Conservation (phyloP, 768 basidiomycete genomes). For the Termitomyces sp. region DNA sequence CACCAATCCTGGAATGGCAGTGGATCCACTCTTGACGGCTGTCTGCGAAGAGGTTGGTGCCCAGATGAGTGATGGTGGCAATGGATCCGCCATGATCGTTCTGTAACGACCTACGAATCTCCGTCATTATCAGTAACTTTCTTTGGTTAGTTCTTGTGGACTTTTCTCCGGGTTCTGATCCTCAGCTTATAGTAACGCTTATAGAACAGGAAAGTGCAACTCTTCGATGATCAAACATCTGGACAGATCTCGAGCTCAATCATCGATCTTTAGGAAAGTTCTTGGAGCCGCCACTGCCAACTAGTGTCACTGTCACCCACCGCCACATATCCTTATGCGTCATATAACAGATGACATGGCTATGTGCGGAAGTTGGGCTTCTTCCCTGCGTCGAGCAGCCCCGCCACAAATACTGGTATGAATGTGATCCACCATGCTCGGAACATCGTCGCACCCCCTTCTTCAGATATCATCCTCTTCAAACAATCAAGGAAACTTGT, state of each 20-base stretch:
- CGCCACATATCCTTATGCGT: neutral
- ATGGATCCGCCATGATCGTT: slow-evolving; percentile 7
- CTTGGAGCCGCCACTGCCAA: neutral
- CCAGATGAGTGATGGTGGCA: slow-evolving; percentile 7
- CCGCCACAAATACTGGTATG: slow-evolving; percentile 4
- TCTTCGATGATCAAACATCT: neutral
- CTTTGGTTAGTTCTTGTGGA: neutral
- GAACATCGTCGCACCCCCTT: slow-evolving; percentile 65
- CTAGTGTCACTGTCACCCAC: neutral
- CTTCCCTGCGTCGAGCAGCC: neutral
- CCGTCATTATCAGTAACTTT: neutral
- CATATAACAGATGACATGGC: neutral
- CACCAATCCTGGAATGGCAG: neutral
- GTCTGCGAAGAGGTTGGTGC: slow-evolving; percentile 6
- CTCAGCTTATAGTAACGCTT: neutral
- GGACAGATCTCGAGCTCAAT: neutral
- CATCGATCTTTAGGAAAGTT: neutral
- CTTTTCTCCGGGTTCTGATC: neutral
- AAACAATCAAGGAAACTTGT: slow-evolving; percentile 64
- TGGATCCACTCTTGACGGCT: slow-evolving; percentile 2
- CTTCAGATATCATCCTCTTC: slow-evolving; percentile 70
- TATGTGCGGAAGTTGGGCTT: neutral
- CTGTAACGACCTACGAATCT: neutral
- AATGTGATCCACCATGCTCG: slow-evolving; percentile 83
- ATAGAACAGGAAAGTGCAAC: neutral